Base-by-base conservation (phyloP, 371 early-diverging fungal genomes). In the Parasitella parasitica region DNA sequence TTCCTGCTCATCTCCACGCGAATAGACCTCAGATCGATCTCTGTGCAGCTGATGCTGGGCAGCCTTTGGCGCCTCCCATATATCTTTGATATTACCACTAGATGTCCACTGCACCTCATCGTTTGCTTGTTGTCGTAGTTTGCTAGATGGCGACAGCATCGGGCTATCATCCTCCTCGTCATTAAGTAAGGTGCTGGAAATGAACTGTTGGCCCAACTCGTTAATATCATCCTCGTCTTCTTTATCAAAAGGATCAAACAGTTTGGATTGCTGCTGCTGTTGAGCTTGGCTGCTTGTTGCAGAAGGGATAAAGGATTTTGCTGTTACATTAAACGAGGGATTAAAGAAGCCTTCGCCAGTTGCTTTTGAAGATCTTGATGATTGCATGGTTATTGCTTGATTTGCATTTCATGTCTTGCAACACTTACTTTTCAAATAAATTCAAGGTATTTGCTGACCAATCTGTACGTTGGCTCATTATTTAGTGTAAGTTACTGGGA, bases 1-100 rank as follows among this genome's bases (percentile, higher is more conserved):
- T 15, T 77, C 81, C 26, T 69, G 67, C 46, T 76, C 81, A 24
- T 77, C 63, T 0, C 36, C 51, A 16, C 24, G 48, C 11, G 50
- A 53, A 52, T 34, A 28, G 18, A 34, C n/a, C 18, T 43, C 36
- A 13, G 15, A 54, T 20, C 12, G 37, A 43, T 43, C 22, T 22
- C 61, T 16, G 9, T 53, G 13, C 35, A 35, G 51, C 4, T 38
- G 52, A 12, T 24, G 51, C n/a, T 50, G 43, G 3, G 43, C 9
- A 7, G 43, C 9, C 22, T 43, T 43, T 28, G 59, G 36, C 4
- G 50, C 35, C 24, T 54, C 35, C 66, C 65, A 64, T 20, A 64
- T 64, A 18, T 64, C 46, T 15, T 61, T 38, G 6, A 52, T 49
- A 26, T 49, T 28, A 6, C 27, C 8, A n/a, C 6, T 49, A 20